Conservation (phyloP, 2,329 filamentous ascomycete species). For the Lachnellula hyalina region DNA sequence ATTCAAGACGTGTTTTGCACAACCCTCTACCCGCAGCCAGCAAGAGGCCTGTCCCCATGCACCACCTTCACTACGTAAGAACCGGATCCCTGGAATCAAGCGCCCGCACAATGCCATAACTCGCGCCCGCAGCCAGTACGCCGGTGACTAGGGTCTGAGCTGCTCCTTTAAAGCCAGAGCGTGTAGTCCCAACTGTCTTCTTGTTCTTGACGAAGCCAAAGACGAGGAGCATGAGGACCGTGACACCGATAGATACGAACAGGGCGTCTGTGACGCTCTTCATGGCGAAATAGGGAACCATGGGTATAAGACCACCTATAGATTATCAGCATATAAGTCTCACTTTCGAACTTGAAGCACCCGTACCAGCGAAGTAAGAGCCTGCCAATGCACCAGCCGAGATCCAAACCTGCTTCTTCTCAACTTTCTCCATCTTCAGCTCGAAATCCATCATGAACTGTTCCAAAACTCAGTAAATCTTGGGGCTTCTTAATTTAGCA, state of each 20-base stretch:
- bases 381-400: slow-evolving; percentile 24
- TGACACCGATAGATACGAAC: slow-evolving; percentile 46
- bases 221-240: slow-evolving; percentile 41
- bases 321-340: slow-evolving; percentile 1
- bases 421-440: slow-evolving; percentile 34
- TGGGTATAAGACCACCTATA: slow-evolving; percentile 38
- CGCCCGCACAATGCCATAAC: slow-evolving; percentile 56
- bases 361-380: slow-evolving; percentile 31
- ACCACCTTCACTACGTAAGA: not conserved
- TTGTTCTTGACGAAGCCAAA: slow-evolving; percentile 47
- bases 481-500: not conserved
- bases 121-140: slow-evolving; percentile 59
- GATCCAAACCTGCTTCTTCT: slow-evolving; percentile 27
- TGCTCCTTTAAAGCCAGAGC: slow-evolving; percentile 53
- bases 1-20: too few relatives aligned
- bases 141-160: slow-evolving; percentile 61
- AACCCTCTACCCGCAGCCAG: not conserved
- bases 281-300: slow-evolving; percentile 47
- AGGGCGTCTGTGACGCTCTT: slow-evolving; percentile 36
- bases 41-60: not conserved
- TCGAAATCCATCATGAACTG: slow-evolving; percentile 45
- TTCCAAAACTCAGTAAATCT: not conserved
- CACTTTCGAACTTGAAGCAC: not conserved
- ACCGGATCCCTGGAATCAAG: slow-evolving; percentile 38
- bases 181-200: slow-evolving; percentile 38